Conservation (phyloP, 2,329 filamentous ascomycete genomes). For the Geosmithia putterillii region DNA sequence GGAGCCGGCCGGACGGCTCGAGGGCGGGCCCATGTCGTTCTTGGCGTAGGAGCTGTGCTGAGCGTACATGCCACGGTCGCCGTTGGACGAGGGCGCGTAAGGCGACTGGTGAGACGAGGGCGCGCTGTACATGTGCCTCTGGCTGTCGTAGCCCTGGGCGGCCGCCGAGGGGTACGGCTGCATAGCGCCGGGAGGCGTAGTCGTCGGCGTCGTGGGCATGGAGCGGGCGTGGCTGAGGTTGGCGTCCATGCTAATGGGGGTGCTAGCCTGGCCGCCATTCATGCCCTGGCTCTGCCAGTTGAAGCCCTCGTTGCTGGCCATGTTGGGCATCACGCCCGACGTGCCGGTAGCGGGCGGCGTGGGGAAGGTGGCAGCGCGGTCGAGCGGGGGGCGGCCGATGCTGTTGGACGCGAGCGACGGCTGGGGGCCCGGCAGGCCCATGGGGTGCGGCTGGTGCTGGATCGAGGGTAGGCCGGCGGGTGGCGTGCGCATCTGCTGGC, state of each 20-base stretch:
- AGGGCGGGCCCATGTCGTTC: constrained; percentile 78
- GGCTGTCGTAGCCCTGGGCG: constrained; percentile 61
- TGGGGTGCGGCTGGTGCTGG: constrained; percentile 39
- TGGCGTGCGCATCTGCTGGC: constrained; percentile 39
- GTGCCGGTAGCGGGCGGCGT: constrained; percentile 77
- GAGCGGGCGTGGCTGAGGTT: constrained; percentile 67
- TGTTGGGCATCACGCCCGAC: constrained; percentile 67
- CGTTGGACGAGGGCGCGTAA: constrained; percentile 46
- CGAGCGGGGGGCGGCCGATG: constrained; percentile 63
- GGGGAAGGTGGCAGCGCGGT: constrained; percentile 84
- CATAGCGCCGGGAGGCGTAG: constrained; percentile 77
- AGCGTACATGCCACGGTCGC: constrained; percentile 52
- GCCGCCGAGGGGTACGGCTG: constrained; percentile 55
- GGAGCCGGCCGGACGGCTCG: constrained; percentile 44
- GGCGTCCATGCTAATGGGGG: constrained; percentile 64
- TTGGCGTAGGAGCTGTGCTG: constrained; percentile 64
- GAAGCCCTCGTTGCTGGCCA: constrained; percentile 66
- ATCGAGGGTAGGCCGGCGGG: constrained; percentile 51
- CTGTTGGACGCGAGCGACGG: constrained; percentile 52
- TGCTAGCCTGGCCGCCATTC: constrained; percentile 47
- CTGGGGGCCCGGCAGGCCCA: constrained; percentile 49
- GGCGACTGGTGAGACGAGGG: constrained; percentile 56
- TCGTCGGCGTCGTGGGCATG: constrained; percentile 83
- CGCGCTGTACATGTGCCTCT: constrained; percentile 67
- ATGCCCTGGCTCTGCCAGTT: constrained; percentile 61